Conservation (phyloP, 257 asterid species). For the Nyctanthes arbortristis region DNA sequence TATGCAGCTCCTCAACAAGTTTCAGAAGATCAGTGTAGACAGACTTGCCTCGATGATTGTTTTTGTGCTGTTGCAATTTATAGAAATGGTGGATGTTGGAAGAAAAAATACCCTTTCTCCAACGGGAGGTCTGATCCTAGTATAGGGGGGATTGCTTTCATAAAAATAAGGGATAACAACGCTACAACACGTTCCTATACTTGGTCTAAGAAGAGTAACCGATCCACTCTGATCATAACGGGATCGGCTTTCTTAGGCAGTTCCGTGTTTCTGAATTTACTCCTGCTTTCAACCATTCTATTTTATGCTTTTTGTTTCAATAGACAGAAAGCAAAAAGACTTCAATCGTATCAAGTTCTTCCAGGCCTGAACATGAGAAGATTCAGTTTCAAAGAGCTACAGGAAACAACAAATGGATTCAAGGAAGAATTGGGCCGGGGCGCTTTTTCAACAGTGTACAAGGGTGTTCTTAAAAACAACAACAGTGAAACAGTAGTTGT, state of each 20-base stretch:
- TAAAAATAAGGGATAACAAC: slow-evolving; percentile 20
- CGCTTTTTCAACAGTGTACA: slow-evolving; percentile 1
- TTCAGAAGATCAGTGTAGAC: slow-evolving; percentile 20
- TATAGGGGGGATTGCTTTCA: slow-evolving; percentile 19
- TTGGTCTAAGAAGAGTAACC: too few species aligned
- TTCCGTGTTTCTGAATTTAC: too few species aligned
- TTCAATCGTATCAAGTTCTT: not conserved
- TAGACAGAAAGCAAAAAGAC: too few species aligned
- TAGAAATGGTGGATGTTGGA: too few species aligned
- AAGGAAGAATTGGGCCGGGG: slow-evolving; percentile 30
- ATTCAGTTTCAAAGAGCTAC: slow-evolving; percentile 12
- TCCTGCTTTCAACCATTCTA: too few species aligned
- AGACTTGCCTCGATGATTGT: slow-evolving; percentile 37
- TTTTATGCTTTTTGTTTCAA: too few species aligned
- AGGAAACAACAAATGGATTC: slow-evolving; percentile 20
- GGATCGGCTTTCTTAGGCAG: too few species aligned
- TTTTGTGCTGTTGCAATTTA: too few species aligned
- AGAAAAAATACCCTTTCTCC: too few species aligned
- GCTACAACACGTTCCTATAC: too few species aligned
- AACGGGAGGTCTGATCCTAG: slow-evolving; percentile 25
- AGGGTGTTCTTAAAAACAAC: not conserved
- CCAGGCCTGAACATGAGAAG: not conserved
- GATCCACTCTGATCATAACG: not conserved
- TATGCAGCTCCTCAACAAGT: slow-evolving; percentile 9
- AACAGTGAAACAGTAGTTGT: not conserved